phyloP scores from a whole-genome alignment of 208 protist genomes.

The Leishmania gerbilli region DNA sequence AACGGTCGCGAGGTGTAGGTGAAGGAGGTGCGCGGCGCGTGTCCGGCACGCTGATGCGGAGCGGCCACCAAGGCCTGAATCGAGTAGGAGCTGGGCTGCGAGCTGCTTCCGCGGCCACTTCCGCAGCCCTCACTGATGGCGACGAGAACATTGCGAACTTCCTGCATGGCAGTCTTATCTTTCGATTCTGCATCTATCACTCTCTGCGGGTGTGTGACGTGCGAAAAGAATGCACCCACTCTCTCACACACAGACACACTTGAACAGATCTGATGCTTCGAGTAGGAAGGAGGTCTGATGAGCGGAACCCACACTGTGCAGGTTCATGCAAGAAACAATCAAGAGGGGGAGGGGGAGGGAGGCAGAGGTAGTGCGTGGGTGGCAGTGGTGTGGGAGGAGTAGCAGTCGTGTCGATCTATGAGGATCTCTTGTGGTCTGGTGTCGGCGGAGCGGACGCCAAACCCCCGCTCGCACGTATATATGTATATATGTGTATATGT shows the following conservation, averaged over 20 bases:
- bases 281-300: background rate
- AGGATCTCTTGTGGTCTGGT: background rate
- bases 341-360: background rate
- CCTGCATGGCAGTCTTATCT: background rate
- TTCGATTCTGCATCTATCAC: background rate
- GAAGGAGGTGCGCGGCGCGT: slow-evolving; percentile 38
- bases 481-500: background rate
- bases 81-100: background rate
- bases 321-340: background rate
- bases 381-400: background rate
- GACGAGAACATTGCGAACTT: slow-evolving; percentile 9
- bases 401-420: background rate
- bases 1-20: slow-evolving; percentile 22
- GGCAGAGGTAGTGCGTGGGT: background rate
- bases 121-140: slow-evolving; percentile 13
- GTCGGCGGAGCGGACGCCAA: background rate
- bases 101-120: background rate
- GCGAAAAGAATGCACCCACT: background rate
- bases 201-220: background rate
- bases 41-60: background rate
- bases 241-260: background rate
- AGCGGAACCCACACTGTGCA: background rate
- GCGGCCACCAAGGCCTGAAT: background rate
- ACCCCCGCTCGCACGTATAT: background rate
- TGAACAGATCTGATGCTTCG: background rate